phyloP scores from a whole-genome alignment of 2,329 filamentous ascomycete genomes.

The Cordyceps tenuipes region DNA sequence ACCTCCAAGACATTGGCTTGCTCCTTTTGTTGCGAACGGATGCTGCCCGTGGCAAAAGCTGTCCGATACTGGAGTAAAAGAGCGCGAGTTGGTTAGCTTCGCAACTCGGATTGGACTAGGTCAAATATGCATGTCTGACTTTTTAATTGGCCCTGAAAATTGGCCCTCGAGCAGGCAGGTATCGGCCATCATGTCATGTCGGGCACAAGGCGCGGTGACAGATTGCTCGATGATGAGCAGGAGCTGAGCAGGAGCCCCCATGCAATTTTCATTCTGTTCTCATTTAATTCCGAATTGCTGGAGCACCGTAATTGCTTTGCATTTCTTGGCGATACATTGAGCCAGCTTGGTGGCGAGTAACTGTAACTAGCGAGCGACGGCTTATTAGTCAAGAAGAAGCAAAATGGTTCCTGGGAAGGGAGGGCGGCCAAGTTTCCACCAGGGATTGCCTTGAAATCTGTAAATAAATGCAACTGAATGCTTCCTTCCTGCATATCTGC shows the following conservation, averaged over 20 bases:
- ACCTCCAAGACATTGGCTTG: neutral
- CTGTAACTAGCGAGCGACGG: neutral
- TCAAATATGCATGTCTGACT: neutral
- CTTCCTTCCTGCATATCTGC: too few species aligned
- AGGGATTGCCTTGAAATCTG: neutral
- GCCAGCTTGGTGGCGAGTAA: neutral
- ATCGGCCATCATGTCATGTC: too few species aligned
- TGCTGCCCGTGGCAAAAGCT: neutral
- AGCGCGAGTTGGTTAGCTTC: neutral
- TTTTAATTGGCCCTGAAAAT: neutral
- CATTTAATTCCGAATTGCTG: neutral
- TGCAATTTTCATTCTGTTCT: neutral
- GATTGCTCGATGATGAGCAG: neutral
- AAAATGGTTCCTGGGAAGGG: neutral
- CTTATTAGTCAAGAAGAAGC: neutral
- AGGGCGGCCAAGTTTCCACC: neutral
- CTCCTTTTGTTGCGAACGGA: neutral
- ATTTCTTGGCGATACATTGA: neutral
- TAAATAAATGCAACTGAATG: too few species aligned
- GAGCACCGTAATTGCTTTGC: neutral
- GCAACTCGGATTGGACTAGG: neutral
- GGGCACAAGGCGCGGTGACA: neutral
- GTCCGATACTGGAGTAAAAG: neutral
- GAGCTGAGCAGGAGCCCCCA: too few species aligned
- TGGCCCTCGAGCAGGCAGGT: neutral